These are phyloP conservation scores for Mycena haematopus DNA, from an alignment of 768 basidiomycete species.

Conservation along the genomic window DNA sequence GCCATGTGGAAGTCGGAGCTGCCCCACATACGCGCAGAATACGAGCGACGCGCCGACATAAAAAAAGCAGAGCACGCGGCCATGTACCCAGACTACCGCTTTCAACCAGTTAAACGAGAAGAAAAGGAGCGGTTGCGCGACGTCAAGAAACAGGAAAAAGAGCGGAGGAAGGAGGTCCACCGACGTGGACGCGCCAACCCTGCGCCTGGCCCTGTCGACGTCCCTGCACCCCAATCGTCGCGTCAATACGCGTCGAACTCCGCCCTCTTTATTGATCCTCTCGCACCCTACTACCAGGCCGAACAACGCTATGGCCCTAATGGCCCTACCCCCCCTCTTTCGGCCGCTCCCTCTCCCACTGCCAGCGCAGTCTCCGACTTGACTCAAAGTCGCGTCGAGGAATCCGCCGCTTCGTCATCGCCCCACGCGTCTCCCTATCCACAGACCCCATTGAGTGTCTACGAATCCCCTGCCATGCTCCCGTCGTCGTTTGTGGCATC, in stretches of 20 bases:
- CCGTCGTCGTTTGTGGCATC: constrained; percentile 14
- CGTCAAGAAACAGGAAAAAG: constrained; percentile 48
- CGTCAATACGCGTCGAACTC: constrained; percentile 23
- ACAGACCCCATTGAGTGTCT: constrained; percentile 26
- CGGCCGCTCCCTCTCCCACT: constrained; percentile 55
- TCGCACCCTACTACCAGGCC: constrained; percentile 31
- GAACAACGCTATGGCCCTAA: constrained; percentile 42
- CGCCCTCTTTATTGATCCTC: constrained; percentile 29
- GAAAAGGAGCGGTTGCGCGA: constrained; percentile 50
- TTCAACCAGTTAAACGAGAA: constrained; percentile 60
- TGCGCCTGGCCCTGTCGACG: constrained; percentile 27
- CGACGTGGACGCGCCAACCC: constrained; percentile 33
- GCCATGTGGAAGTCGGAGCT: constrained; percentile 67
- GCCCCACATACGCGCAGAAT: constrained; percentile 52
- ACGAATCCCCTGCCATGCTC: constrained; percentile 21
- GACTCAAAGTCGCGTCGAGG: constrained; percentile 25
- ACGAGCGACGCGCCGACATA: constrained; percentile 59
- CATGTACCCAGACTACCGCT: constrained; percentile 64
- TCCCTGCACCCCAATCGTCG: constrained; percentile 29
- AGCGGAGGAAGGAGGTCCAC: constrained; percentile 36
- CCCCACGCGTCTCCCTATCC: constrained; percentile 25
- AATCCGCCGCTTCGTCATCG: constrained; percentile 15
- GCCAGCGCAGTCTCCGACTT: constrained; percentile 31
- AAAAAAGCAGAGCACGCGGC: constrained; percentile 58
- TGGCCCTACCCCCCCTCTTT: constrained; percentile 61